These are phyloP conservation scores for Lobulomyces angularis DNA, from an alignment of 192 early-diverging fungal species.

Conservation along the genomic window DNA sequence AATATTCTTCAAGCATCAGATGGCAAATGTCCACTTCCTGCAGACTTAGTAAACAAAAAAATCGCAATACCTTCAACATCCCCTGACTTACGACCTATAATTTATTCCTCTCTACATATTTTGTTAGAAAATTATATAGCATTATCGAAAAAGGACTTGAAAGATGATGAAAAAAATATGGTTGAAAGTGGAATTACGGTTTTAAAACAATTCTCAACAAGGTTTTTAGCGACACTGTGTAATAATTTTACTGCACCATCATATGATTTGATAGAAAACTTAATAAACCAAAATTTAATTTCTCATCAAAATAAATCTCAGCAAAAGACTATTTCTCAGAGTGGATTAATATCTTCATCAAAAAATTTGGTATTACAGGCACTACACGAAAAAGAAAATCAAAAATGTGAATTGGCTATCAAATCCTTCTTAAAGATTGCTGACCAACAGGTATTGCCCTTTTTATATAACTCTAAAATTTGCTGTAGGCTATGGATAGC, in stretches of 20 bases:
- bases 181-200: slow-evolving; percentile 7
- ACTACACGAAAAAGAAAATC: slow-evolving; percentile 30
- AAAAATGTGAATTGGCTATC: slow-evolving; percentile 28
- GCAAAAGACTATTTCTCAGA: slow-evolving; percentile 8
- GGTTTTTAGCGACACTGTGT: slow-evolving; percentile 35
- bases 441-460: slow-evolving; percentile 9
- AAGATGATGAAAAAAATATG: slow-evolving; percentile 7
- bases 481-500: slow-evolving; percentile 12
- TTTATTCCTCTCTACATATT: slow-evolving; percentile 61
- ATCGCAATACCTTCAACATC: slow-evolving; percentile 32
- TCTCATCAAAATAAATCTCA: too few relatives aligned
- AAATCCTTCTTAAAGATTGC: slow-evolving; percentile 29
- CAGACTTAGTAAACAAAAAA: slow-evolving; percentile 14
- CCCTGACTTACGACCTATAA: slow-evolving; percentile 60
- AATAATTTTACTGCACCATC: slow-evolving; percentile 39
- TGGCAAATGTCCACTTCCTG: too few relatives aligned
- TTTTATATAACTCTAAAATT: neutral
- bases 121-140: slow-evolving; percentile 26
- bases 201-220: slow-evolving; percentile 18
- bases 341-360: slow-evolving; percentile 2
- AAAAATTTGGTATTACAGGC: slow-evolving; percentile 17
- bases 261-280: too few relatives aligned
- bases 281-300: too few relatives aligned
- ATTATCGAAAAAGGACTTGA: slow-evolving; percentile 10
- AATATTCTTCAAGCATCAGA: slow-evolving; percentile 63